Evolutionary conservation across 225 moss, liverwort and hornwort genomes (phyloP).

Genomic region (Asterella californica): DNA sequence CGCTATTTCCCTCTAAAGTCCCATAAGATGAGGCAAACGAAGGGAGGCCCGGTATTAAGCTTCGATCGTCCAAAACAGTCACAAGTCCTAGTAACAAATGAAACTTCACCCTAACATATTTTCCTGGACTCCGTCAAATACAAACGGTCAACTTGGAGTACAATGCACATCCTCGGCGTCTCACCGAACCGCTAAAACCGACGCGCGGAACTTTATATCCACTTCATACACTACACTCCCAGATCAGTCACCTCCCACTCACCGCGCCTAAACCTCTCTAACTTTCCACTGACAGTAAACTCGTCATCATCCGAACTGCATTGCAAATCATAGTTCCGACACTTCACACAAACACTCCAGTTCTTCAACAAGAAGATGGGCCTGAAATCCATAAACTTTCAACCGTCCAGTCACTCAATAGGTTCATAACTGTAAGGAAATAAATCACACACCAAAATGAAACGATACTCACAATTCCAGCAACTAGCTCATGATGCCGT

Average conservation of each 20-base stretch:
- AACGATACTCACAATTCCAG: neutral
- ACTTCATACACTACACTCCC: neutral
- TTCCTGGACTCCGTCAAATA: neutral
- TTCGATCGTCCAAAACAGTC: neutral
- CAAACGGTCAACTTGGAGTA: neutral
- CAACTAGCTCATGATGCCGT: slow-evolving; percentile 1
- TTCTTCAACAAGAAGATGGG: neutral
- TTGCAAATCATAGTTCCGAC: neutral
- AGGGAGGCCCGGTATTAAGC: neutral
- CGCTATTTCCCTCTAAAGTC: neutral
- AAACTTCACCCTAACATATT: neutral
- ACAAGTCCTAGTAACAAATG: neutral
- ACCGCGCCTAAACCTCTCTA: neutral
- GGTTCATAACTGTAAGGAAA: neutral
- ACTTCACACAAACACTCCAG: neutral
- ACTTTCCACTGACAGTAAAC: neutral
- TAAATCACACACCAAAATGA: neutral
- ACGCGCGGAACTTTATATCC: neutral
- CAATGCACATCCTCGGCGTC: neutral
- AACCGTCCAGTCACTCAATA: neutral
- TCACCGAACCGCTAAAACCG: neutral
- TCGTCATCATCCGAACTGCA: neutral
- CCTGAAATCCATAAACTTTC: neutral
- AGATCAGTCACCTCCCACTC: neutral
- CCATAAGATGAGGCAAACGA: neutral